Base-by-base conservation (phyloP, 768 basidiomycete genomes). In the Phlebiopsis flavidoalba region DNA sequence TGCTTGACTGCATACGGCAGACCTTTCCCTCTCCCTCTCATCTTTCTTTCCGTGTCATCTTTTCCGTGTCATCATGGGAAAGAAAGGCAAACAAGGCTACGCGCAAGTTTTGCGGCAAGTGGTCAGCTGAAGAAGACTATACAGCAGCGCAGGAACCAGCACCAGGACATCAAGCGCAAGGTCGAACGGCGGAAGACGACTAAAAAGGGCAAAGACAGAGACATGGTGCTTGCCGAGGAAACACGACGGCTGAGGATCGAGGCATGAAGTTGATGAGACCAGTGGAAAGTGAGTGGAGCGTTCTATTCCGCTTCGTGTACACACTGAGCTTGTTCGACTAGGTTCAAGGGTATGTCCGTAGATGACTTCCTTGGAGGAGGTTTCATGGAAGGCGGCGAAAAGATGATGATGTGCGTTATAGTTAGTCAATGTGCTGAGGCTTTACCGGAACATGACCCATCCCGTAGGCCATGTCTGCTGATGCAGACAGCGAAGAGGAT, bases 71-170 rank as follows among this genome's bases (percentile, higher is more conserved):
- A 60, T 0, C 8, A 82, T 84, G 83, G 81, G 74, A 24, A 79
- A 76, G 59, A 93, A n/a, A 89, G 66, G 83, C 86, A 19, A 75
- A 83, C 43, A 95, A 95, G 74, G 84, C 91, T 0, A 89, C 89
- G 11, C 86, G 88, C 70, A 94, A 95, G 75, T 95, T n/a, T 95
- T 66, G 90, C 88, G 8, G 79, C 91, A 3, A 93, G 90, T 60
- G 95, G 95, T 1, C 87, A 89, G 69, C 84, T 98, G 57, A 92
- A 93, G 69, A 89, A 91, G 65, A 84, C 86, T 19, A 97, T 98
- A 54, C 81, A 92, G 66, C 82, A 86, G 5, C 80, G 95, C n/a
- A 83, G 87, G 60, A 91, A 93, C 66, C 84, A 88, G 67, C 26
- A 31, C 26, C 88, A 93, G 68, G 83, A 91, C 68, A 76, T 84